Percentiles rank a stretch among this genome's conserved stretches.
phyloP scores from a whole-genome alignment of 1,284 basidiomycete genomes.

The Fistulinella staudtii region DNA sequence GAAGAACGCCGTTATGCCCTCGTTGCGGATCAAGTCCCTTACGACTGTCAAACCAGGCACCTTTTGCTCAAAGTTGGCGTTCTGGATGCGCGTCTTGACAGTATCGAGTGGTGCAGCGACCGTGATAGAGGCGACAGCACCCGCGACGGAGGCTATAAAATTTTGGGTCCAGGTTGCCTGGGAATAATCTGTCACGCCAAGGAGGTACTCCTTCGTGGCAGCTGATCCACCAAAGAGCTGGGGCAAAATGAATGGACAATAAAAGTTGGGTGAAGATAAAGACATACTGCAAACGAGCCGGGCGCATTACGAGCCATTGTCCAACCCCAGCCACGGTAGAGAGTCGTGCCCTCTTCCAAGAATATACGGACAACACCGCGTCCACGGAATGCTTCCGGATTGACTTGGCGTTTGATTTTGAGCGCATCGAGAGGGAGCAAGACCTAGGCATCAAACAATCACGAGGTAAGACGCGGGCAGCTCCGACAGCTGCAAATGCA shows the following conservation, averaged over 20 bases:
- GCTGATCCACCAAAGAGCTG: constrained; percentile 97
- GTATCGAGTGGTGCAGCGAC: constrained; percentile 95
- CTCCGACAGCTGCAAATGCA: constrained; percentile 25
- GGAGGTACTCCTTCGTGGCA: constrained; percentile 89
- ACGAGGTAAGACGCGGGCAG: not conserved
- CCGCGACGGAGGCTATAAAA: constrained; percentile 91
- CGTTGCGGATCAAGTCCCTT: constrained; percentile 84
- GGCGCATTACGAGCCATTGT: constrained; percentile 98
- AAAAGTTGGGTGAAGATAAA: not conserved
- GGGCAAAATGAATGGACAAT: no score
- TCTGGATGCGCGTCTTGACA: constrained; percentile 97
- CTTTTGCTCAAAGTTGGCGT: constrained; percentile 94
- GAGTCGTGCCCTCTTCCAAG: constrained; percentile 84
- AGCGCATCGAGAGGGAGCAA: constrained; percentile 93
- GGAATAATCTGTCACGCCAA: constrained; percentile 86
- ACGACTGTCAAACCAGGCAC: constrained; percentile 86
- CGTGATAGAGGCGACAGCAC: constrained; percentile 93
- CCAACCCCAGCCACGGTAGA: constrained; percentile 99
- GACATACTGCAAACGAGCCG: constrained; percentile 86
- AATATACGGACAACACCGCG: constrained; percentile 89
- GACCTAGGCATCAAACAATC: constrained; percentile 43
- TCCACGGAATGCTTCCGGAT: constrained; percentile 92
- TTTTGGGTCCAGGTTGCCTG: constrained; percentile 95
- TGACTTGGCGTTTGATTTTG: constrained; percentile 98
- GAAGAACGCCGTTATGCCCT: constrained; percentile 88